Evolutionary conservation across 768 basidiomycete genomes (phyloP), one percentile per base, ranked within the genome.

Genomic region (Jaapia argillacea): DNA sequence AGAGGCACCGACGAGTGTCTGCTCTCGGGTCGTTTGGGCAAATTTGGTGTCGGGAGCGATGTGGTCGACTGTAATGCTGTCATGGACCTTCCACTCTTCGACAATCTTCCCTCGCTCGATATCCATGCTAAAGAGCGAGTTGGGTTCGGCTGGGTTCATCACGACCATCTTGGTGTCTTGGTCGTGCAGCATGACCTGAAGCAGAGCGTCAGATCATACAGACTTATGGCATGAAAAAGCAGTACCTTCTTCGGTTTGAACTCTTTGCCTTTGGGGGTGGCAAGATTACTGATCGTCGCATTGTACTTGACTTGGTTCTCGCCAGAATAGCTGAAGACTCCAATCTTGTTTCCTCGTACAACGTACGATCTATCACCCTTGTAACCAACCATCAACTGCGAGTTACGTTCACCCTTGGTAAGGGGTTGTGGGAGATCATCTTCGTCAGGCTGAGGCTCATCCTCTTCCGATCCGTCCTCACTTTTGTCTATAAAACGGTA

Each of bases 41-140:
- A 90, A 97, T 63, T 99, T 99, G 65, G 74, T 81, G 53, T 91
- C 81, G 4, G 96, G 93, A 2, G 93, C 78, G 58, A 98, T 86
- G 56, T 94, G 83, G 60, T 85, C 74, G 50, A 99, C 87, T 13
- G 72, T 68, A 50, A 98, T 70, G 55, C 84, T 71, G 26, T 97
- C 90, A 58, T 92, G 83, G n/a, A 99, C 81, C 58, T 91, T 94
- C 92, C 91, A 97, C 60, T 99, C 96, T 58, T 99, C 96, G 18
- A 98, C 90, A 23, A 99, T 81, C 63, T 96, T 94, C 35, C 90
- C 96, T 21, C 81, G 80, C 61, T 94, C 85, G 48, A 99, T 76
- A 64, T 99, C 96, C 75, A 98, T 79, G 50, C 71, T 79, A 65
- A 79, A 96, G 35, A 99, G 66, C 0, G 91, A 81, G 54, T 89